Conservation (phyloP, 2,329 filamentous ascomycete species). For the Hymenotorrendiella dingleyae region DNA sequence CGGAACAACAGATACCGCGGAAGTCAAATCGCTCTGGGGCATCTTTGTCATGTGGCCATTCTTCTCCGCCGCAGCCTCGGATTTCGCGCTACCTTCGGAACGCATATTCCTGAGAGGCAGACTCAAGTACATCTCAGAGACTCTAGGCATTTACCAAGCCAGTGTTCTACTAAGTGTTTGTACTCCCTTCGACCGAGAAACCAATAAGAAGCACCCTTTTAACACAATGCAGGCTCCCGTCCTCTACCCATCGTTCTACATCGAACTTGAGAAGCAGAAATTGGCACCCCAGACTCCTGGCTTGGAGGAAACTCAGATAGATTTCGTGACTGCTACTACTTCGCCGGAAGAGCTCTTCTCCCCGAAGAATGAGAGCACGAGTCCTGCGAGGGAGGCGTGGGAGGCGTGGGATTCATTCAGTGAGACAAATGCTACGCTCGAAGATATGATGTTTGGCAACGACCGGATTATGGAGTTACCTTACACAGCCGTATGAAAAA, state of each 20-base stretch:
- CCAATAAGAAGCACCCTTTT: too few species aligned
- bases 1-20: slow-evolving; percentile 33
- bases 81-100: slow-evolving; percentile 19
- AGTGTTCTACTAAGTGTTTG: slow-evolving; percentile 14
- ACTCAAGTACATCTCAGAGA: slow-evolving; percentile 19
- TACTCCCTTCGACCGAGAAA: neutral
- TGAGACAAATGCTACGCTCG: too few species aligned
- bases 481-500: too few species aligned
- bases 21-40: slow-evolving; percentile 16
- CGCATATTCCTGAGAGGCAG: slow-evolving; percentile 17
- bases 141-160: slow-evolving; percentile 22
- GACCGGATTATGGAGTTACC: too few species aligned
- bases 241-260: slow-evolving; percentile 1
- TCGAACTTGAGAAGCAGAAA: neutral
- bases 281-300: neutral
- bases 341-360: too few species aligned
- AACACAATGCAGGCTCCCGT: neutral
- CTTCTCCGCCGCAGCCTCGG: slow-evolving; percentile 18
- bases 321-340: too few species aligned
- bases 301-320: neutral
- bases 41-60: slow-evolving; percentile 23
- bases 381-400: neutral
- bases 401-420: neutral
- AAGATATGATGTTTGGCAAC: too few species aligned
- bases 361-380: neutral